Conservation (phyloP, 768 basidiomycete species). For the Kwoniella newhampshirensis region DNA sequence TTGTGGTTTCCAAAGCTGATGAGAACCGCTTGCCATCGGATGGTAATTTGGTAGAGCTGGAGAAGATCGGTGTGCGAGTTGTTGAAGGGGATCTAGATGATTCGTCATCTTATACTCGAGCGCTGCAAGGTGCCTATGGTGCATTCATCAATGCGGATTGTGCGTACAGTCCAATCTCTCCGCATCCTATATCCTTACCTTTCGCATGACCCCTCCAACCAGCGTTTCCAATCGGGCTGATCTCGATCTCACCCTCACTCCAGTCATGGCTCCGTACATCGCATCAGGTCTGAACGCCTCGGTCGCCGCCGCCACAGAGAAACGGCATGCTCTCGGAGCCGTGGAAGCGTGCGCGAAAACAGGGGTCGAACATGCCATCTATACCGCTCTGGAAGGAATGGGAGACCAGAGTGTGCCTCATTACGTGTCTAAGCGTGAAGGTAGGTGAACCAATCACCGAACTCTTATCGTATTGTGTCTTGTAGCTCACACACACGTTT, state of each 20-base stretch:
- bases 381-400: constrained; percentile 29
- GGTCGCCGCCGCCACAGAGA: background rate
- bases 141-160: constrained; percentile 13
- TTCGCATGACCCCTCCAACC: background rate
- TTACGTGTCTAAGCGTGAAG: constrained; percentile 15
- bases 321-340: constrained; percentile 9
- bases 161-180: background rate
- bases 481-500: background rate
- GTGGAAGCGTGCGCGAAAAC: constrained; percentile 24
- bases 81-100: constrained; percentile 7
- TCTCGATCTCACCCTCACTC: background rate
- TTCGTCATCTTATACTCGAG: background rate
- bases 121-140: constrained; percentile 8
- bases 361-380: constrained; percentile 32
- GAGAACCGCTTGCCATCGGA: too few species aligned
- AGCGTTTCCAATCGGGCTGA: background rate
- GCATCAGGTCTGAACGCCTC: background rate
- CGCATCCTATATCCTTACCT: background rate
- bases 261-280: constrained; percentile 2
- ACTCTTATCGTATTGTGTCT: background rate
- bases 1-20: too few species aligned
- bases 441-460: constrained; percentile 14
- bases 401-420: constrained; percentile 8
- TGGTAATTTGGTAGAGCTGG: constrained; percentile 6
- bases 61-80: constrained; percentile 4